Evolutionary conservation across 768 basidiomycete genomes (phyloP), one percentile per base, ranked within the genome.

Genomic region (Cystofilobasidium capitatum): DNA sequence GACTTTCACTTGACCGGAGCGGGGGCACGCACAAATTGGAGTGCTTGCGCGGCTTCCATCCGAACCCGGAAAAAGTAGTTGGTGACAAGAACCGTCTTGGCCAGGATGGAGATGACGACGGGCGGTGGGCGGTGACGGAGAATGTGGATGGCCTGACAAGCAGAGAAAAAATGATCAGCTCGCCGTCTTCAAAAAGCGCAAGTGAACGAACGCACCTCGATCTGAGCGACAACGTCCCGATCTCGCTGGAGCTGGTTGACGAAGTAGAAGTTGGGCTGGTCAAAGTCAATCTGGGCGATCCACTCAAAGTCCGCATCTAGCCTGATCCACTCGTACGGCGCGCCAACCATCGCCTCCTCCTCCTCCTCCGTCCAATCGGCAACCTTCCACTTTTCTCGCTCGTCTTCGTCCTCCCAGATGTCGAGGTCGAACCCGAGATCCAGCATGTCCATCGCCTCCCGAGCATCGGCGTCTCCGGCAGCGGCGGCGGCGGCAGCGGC

Each of bases 241-340:
- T 99, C 96, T 65, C 92, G 82, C 77, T 94, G 91, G 60, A 99
- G 79, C 75, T 98, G 96, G 45, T 87, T 90, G 26, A 94, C 88
- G 92, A 93, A 99, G 90, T 94, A 94, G 74, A 92, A 98, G 79
- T 93, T 92, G 49, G 90, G 91, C 79, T 97, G 91, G 60, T 93
- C 88, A 71, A 94, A 98, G 70, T 85, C 85, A 70, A 97, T 83
- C 44, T 82, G 83, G n/a, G 90, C 88, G 64, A 98, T 88, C 96
- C 96, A 99, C 79, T 99, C 96, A 76, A 96, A 93, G 75, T 99
- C 96, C 20, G 96, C 92, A 74, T 99, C 96, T 82, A 98, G 89
- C 70, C 96, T 82, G 67, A 99, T 98, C 94, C 94, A 99, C 78
- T 99, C 96, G 77, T 97, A 99, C 3, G 91, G 94, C 70, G 94